Conservation (phyloP, 768 basidiomycete genomes). For the Cytidiella melzeri region DNA sequence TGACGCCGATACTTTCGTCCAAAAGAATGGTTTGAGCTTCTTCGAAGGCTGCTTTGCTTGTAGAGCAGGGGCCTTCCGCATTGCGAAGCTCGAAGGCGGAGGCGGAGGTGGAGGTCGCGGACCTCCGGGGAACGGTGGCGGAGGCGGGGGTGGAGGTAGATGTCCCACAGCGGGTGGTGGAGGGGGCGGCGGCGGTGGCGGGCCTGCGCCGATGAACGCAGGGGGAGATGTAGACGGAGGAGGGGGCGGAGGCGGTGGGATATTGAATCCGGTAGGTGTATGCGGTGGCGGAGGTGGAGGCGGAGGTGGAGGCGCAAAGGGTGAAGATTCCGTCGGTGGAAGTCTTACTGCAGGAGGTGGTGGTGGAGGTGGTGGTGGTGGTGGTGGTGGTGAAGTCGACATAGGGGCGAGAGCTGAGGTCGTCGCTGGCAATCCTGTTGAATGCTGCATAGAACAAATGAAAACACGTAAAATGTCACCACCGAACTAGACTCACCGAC, state of each 20-base stretch:
- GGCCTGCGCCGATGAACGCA: slow-evolving; percentile 25
- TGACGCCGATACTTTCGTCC: slow-evolving; percentile 66
- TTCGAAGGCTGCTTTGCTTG: slow-evolving; percentile 44
- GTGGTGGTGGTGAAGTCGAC: slow-evolving; percentile 32
- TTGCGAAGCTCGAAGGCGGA: slow-evolving; percentile 19
- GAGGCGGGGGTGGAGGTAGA: slow-evolving; percentile 31
- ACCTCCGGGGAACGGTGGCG: slow-evolving; percentile 22
- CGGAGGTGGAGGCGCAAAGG: slow-evolving; percentile 14
- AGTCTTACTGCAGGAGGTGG: slow-evolving; percentile 22
- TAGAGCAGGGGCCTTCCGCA: slow-evolving; percentile 5
- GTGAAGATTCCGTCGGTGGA: slow-evolving; percentile 10
- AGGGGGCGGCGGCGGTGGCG: slow-evolving; percentile 16
- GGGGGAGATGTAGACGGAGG: slow-evolving; percentile 33
- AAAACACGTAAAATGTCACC: too few relatives aligned
- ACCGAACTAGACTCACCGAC: slow-evolving; percentile 26
- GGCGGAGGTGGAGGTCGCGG: slow-evolving; percentile 36
- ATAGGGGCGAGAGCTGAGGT: slow-evolving; percentile 21
- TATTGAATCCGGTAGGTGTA: slow-evolving; percentile 22
- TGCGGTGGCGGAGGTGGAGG: slow-evolving; percentile 24
- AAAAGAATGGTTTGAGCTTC: slow-evolving; percentile 81
- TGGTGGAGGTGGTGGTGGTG: slow-evolving; percentile 28
- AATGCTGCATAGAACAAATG: too few relatives aligned
- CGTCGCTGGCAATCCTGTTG: too few relatives aligned
- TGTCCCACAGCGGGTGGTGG: slow-evolving; percentile 1
- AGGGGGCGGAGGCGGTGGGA: slow-evolving; percentile 34